These are phyloP conservation scores for Pythium coloratum DNA, from an alignment of 352 stramenopile species.

Conservation along the genomic window DNA sequence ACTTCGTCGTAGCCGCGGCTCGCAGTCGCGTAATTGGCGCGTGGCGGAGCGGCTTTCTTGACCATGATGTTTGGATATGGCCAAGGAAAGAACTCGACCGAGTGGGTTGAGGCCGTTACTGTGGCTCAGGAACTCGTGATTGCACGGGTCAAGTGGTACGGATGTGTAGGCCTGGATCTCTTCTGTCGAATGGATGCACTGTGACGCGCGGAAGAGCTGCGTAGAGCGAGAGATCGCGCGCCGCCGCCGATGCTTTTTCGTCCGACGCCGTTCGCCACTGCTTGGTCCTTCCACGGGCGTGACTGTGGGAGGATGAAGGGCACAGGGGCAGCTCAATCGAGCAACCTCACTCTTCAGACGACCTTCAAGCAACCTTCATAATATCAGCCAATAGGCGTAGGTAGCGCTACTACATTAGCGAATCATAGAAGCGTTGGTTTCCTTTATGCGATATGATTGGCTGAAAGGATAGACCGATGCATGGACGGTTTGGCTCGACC, in stretches of 20 bases:
- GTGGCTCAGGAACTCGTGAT: not conserved
- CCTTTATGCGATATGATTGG: not conserved
- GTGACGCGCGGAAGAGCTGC: not conserved
- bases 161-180: conserved; percentile 6
- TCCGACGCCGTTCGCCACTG: not conserved
- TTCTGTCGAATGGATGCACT: conserved; percentile 4
- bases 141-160: not conserved
- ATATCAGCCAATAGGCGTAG: conserved; percentile 5
- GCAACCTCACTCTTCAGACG: conserved; percentile 20
- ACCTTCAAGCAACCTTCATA: conserved; percentile 21
- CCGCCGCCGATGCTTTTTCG: conserved; percentile 6
- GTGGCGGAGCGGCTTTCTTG: conserved; percentile 15
- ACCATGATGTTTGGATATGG: conserved; percentile 11
- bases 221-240: conserved; percentile 12
- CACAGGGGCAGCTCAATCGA: conserved; percentile 8
- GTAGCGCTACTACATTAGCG: not conserved
- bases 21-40: not conserved
- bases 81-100: not conserved
- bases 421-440: not conserved
- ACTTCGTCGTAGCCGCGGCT: conserved; percentile 45
- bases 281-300: conserved; percentile 5
- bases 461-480: not conserved
- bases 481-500: conserved; percentile 17
- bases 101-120: not conserved
- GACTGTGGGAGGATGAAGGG: conserved; percentile 14